These are phyloP conservation scores for Pachysandra terminalis DNA, from an alignment of 164 flowering plant genomes.

Conservation along the genomic window DNA sequence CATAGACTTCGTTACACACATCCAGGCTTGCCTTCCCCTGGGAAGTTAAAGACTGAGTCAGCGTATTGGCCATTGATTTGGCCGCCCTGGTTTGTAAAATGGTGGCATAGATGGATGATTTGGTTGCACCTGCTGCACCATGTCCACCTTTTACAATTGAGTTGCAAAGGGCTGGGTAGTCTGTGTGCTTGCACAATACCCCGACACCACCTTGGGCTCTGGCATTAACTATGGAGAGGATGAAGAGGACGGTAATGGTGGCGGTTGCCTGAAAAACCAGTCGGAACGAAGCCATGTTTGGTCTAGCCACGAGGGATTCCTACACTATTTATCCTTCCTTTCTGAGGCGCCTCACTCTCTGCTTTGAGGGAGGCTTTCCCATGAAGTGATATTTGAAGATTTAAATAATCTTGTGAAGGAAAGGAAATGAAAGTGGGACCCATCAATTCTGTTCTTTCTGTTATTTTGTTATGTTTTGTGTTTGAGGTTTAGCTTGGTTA, in stretches of 20 bases:
- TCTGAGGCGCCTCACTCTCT: neutral
- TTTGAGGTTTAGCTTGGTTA: no score
- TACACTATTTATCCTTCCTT: neutral
- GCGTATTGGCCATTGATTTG: conserved; percentile 1
- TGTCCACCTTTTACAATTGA: neutral
- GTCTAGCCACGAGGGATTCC: neutral
- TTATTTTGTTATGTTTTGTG: no score
- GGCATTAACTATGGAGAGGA: neutral
- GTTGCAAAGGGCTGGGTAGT: conserved; percentile 11
- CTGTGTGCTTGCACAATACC: conserved; percentile 15
- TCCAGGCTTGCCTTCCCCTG: neutral
- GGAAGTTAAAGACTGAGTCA: neutral
- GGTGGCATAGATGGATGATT: conserved; percentile 7
- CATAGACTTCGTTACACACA: conserved; percentile 10
- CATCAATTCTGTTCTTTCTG: no score
- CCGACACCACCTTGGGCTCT: neutral
- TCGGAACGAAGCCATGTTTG: neutral
- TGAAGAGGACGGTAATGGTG: conserved; percentile 3
- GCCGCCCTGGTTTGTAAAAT: neutral
- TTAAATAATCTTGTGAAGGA: neutral
- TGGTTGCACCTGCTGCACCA: conserved; percentile 2
- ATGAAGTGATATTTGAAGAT: neutral
- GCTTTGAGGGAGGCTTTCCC: neutral
- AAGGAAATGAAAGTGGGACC: no score
- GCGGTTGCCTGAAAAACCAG: conserved; percentile 16